Conservation (phyloP, 1,139 yeast genomes). For the Debaryomyces sp. region DNA sequence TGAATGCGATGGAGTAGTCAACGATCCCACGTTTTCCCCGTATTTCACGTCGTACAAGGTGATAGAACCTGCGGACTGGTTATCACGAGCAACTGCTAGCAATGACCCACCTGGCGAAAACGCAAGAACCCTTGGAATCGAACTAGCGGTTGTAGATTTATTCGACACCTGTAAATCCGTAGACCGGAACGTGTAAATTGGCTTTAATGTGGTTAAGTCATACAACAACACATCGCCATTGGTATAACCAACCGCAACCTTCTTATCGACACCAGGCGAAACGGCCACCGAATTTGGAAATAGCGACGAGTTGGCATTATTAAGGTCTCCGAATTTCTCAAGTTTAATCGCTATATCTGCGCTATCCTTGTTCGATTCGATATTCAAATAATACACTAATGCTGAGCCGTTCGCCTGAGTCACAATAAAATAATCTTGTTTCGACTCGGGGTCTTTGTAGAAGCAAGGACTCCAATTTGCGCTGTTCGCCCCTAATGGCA, state of each 20-base stretch:
- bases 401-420: slow-evolving; percentile 62
- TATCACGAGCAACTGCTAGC: slow-evolving; percentile 85
- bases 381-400: slow-evolving; percentile 46
- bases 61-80: slow-evolving; percentile 73
- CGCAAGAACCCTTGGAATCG: slow-evolving; percentile 59
- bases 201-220: slow-evolving; percentile 62
- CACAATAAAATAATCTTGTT: slow-evolving; percentile 53
- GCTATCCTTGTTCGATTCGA: slow-evolving; percentile 20
- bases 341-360: slow-evolving; percentile 22
- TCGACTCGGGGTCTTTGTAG: slow-evolving; percentile 53
- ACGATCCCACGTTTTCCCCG: slow-evolving; percentile 83
- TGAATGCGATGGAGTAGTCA: slow-evolving; percentile 69
- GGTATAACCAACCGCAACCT: slow-evolving; percentile 80
- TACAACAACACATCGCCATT: slow-evolving; percentile 78
- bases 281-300: slow-evolving; percentile 66
- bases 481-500: slow-evolving; percentile 17
- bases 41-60: slow-evolving; percentile 81
- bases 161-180: slow-evolving; percentile 35
- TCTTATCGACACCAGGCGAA: slow-evolving; percentile 41
- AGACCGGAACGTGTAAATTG: slow-evolving; percentile 73
- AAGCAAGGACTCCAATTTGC: slow-evolving; percentile 45
- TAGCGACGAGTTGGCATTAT: slow-evolving; percentile 29
- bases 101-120: slow-evolving; percentile 81
- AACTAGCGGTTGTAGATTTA: slow-evolving; percentile 45
- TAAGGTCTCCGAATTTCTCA: slow-evolving; percentile 35